Base-by-base conservation (phyloP, 2,329 filamentous ascomycete genomes). In the Verticillium tricorpus region DNA sequence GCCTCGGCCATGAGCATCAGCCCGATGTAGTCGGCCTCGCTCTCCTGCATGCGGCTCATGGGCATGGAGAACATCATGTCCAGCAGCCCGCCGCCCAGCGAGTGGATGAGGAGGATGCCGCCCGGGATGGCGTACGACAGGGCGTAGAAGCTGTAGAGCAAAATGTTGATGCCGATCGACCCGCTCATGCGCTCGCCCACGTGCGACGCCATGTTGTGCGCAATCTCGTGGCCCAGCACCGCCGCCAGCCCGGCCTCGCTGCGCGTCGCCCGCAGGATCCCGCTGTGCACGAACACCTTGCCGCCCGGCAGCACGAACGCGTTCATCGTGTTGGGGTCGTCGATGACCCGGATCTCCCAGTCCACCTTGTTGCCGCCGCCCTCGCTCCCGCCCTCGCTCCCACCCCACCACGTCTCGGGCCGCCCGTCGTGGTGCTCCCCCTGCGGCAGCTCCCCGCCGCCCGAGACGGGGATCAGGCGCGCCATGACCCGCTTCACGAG, bases 1-100 rank as follows among this genome's bases (percentile, higher is more conserved):
- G 88, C 89, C 75, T 91, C 85, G 0, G 90, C 86, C 89, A 93
- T 93, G 82, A 93, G 90, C 82, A 93, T 86, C 37, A 93, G 74
- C 0, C 91, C 91, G 57, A 93, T 92, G 68, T 90, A 91, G 70
- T 94, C 91, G 0, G 91, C 91, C 76, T 94, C 90, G 57, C 81
- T 85, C 79, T 90, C 91, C 76, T 93, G 90, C 70, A 82, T 83
- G 57, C 91, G 80, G 56, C 85, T 86, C 72, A 90, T 90, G 1
- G 90, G 91, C 63, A 84, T 78, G 57, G 80, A 80, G 70, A 92
- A 86, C n/a, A 88, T 81, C 17, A 90, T 72, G 58, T 90, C 82
- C 32, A 90, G 75, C 25, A 88, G 60, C 2, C 82, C 75, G 2
- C 80, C 77, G 17, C 77, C 78, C 40, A 79, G 68, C 34, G 75